Conservation (phyloP, 352 stramenopile species). For the Saprolegnia diclina region DNA sequence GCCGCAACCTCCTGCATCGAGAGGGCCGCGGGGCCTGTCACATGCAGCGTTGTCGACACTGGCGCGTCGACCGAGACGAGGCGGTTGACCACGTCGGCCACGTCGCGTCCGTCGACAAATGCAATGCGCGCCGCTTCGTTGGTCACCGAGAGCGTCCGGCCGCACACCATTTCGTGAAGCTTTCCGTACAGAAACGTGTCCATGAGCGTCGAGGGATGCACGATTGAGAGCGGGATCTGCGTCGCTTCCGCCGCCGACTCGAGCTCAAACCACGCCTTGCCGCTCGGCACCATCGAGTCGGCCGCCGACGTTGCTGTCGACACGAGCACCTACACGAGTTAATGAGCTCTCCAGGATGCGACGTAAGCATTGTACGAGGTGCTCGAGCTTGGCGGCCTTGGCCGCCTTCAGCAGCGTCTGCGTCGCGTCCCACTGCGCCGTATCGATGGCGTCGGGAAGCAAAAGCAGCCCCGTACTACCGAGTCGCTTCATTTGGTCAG, state of each 20-base stretch:
- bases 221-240: constrained; percentile 25
- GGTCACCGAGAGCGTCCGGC: constrained; percentile 55
- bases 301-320: constrained; percentile 42
- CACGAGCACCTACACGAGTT: constrained; percentile 34
- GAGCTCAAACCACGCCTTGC: constrained; percentile 40
- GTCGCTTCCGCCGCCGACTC: constrained; percentile 38
- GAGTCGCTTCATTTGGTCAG: neutral
- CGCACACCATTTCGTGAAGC: constrained; percentile 52
- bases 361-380: constrained; percentile 26
- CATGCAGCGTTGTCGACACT: constrained; percentile 27
- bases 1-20: constrained; percentile 44
- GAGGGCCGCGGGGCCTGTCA: constrained; percentile 53
- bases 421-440: constrained; percentile 4
- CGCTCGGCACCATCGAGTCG: constrained; percentile 34
- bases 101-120: constrained; percentile 56
- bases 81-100: constrained; percentile 41
- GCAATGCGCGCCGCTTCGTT: constrained; percentile 51
- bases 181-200: constrained; percentile 48
- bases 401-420: constrained; percentile 31
- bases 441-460: constrained; percentile 15
- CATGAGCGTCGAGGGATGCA: constrained; percentile 51
- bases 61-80: constrained; percentile 26
- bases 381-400: constrained; percentile 24
- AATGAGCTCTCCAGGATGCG: neutral
- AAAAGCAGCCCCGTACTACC: constrained; percentile 11